Conservation (phyloP, 2,329 filamentous ascomycete genomes). For the Hymenoscyphus fructigenus region DNA sequence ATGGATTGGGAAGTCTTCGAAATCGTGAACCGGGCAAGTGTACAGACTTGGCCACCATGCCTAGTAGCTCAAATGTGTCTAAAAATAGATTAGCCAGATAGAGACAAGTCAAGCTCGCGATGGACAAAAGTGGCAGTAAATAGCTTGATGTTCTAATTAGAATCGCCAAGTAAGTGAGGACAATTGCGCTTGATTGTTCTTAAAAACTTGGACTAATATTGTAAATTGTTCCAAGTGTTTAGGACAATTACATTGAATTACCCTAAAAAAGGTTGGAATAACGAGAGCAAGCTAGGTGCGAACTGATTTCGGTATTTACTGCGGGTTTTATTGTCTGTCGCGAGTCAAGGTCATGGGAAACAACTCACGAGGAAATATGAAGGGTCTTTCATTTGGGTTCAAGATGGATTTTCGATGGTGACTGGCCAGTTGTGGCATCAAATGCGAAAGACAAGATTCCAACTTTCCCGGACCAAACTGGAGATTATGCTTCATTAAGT, state of each 20-base stretch:
- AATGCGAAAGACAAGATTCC: background rate
- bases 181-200: no score
- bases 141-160: no score
- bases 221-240: no score
- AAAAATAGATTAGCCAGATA: background rate
- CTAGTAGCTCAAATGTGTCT: conserved; percentile 9
- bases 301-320: no score
- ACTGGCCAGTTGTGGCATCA: background rate
- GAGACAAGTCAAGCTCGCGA: background rate
- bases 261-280: no score
- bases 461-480: conserved; percentile 1
- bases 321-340: no score
- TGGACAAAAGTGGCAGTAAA: no score
- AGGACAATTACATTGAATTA: no score
- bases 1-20: conserved; percentile 9
- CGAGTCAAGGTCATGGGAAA: background rate
- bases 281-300: no score
- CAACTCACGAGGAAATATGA: conserved; percentile 3
- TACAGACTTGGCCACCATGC: conserved; percentile 9
- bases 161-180: no score
- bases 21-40: conserved; percentile 6
- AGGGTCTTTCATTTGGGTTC: background rate
- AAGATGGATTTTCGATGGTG: background rate
- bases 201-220: no score
- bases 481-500: background rate